These are phyloP conservation scores for Fusarium mangiferae DNA, from an alignment of 2,329 filamentous ascomycete genomes.

Conservation along the genomic window DNA sequence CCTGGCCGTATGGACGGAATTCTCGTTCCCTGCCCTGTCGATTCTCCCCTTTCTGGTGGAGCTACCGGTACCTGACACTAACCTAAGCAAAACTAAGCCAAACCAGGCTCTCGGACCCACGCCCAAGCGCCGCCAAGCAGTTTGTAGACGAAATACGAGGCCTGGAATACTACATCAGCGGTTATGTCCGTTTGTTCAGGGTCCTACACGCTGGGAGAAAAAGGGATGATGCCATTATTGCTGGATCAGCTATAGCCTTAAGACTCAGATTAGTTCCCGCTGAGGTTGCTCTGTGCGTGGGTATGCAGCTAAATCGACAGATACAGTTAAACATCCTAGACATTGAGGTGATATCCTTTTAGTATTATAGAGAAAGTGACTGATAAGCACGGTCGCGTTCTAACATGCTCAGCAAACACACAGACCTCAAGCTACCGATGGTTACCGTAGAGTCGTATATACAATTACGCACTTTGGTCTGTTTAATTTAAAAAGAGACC, in stretches of 20 bases:
- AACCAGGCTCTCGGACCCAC: background rate
- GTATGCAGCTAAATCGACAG: background rate
- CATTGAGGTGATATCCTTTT: background rate
- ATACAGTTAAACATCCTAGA: background rate
- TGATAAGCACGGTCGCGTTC: background rate
- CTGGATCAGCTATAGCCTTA: background rate
- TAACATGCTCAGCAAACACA: background rate
- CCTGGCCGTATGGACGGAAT: conserved; percentile 13
- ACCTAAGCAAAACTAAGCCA: background rate
- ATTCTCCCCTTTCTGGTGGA: conserved; percentile 5
- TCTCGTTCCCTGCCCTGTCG: background rate
- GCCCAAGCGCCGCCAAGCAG: background rate
- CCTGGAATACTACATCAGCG: background rate
- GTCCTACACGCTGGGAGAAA: background rate
- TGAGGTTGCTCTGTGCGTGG: background rate
- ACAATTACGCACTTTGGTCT: too few species aligned
- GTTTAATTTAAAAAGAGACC: too few species aligned
- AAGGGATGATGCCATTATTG: background rate
- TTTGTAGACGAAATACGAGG: background rate
- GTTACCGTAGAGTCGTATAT: too few species aligned
- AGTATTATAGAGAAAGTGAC: background rate
- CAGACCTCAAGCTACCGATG: background rate
- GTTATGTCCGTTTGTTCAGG: background rate
- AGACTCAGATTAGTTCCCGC: background rate
- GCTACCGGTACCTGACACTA: conserved; percentile 21